Conservation (phyloP, 2,329 filamentous ascomycete species). For the Neospermospora avenae region DNA sequence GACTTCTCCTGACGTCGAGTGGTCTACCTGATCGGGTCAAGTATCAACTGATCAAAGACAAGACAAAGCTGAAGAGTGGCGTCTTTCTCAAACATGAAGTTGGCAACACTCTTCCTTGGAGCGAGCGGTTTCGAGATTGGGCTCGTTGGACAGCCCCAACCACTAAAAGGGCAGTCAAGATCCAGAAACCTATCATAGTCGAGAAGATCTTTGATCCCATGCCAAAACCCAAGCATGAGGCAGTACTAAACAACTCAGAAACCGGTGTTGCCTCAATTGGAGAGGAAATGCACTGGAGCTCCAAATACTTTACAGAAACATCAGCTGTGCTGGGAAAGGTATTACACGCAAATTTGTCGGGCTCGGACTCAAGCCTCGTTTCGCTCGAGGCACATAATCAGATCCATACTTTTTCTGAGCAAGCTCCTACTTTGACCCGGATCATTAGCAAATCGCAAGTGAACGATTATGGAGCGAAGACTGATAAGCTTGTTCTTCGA, state of each 20-base stretch:
- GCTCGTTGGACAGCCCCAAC: conserved; percentile 30
- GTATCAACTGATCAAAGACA: conserved; percentile 20
- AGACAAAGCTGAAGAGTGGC: conserved; percentile 5
- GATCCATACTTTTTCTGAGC: conserved; percentile 24
- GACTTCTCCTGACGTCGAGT: conserved; percentile 27
- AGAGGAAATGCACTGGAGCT: conserved; percentile 11
- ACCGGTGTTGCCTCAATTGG: neutral
- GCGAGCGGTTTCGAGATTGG: conserved; percentile 31
- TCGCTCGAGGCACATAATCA: neutral
- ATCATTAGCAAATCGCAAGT: conserved; percentile 12
- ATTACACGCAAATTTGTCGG: conserved; percentile 7
- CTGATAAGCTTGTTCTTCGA: conserved; percentile 22
- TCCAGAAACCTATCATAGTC: neutral
- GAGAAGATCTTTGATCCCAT: neutral
- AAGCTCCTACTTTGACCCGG: conserved; percentile 26
- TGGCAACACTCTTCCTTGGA: conserved; percentile 28
- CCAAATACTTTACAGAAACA: conserved; percentile 20
- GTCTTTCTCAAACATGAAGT: conserved; percentile 22
- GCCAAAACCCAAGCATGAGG: neutral
- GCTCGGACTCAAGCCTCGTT: neutral
- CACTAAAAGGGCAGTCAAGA: neutral
- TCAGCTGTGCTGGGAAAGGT: conserved; percentile 28
- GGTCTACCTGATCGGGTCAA: conserved; percentile 17
- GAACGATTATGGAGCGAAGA: neutral
- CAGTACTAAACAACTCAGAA: neutral